Conservation (phyloP, 208 protist species). For the Leishmania lainsoni region DNA sequence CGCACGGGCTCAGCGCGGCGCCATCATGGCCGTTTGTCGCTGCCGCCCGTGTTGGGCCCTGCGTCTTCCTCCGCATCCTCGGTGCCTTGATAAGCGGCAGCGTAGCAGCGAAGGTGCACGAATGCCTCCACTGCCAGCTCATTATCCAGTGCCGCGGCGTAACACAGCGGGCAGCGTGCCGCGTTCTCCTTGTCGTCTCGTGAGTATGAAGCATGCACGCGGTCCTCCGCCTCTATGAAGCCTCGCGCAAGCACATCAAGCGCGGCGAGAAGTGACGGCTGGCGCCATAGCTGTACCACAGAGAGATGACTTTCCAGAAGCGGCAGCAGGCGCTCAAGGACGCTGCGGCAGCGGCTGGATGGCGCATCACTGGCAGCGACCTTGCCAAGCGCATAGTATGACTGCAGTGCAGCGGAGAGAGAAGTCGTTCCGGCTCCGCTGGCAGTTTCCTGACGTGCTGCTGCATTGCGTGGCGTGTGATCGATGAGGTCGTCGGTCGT, state of each 20-base stretch:
- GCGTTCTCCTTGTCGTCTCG: neutral
- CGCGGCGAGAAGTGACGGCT: constrained; percentile 57
- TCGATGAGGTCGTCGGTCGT: neutral
- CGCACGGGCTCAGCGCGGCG: neutral
- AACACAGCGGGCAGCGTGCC: constrained; percentile 52
- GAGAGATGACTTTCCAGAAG: constrained; percentile 27
- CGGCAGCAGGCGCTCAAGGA: constrained; percentile 16
- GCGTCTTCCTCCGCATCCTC: neutral
- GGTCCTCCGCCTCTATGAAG: constrained; percentile 29
- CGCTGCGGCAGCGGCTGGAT: neutral
- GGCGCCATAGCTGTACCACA: constrained; percentile 47
- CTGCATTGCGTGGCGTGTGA: neutral
- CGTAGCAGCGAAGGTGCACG: constrained; percentile 31
- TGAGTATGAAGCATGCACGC: constrained; percentile 19
- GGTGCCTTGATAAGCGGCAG: constrained; percentile 27
- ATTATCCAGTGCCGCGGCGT: constrained; percentile 51
- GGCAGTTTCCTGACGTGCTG: neutral
- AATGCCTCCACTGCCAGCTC: constrained; percentile 46
- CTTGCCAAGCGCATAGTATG: neutral
- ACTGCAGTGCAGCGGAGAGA: neutral
- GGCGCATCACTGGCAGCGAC: neutral
- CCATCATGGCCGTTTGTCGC: neutral
- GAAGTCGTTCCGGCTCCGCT: neutral
- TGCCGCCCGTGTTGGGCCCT: neutral
- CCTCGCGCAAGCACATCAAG: constrained; percentile 41